Evolutionary conservation across 1,139 yeast genomes (phyloP).

Genomic region (Sugiyamaella xylanicola): DNA sequence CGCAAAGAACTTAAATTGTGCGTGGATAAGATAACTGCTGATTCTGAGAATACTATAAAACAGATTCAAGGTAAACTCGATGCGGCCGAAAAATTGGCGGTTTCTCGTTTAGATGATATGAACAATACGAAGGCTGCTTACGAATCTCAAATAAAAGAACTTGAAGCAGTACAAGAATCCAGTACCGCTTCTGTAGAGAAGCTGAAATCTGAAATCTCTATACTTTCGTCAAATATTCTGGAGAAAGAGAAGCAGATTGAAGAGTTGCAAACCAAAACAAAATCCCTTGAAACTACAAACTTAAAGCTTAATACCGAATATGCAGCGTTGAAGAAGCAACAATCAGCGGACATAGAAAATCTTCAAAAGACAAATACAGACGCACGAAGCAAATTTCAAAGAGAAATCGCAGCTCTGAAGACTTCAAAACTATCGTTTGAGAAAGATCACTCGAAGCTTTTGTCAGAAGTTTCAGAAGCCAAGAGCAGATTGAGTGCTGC

Average conservation of each 20-base stretch:
- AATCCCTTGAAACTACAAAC: conserved; percentile 28
- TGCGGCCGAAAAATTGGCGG: conserved; percentile 22
- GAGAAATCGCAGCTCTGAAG: conserved; percentile 45
- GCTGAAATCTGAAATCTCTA: conserved; percentile 20
- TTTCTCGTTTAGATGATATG: conserved; percentile 26
- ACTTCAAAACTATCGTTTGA: conserved; percentile 30
- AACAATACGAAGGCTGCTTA: conserved; percentile 23
- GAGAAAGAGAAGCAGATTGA: conserved; percentile 31
- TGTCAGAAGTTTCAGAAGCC: conserved; percentile 27
- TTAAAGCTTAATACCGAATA: conserved; percentile 36
- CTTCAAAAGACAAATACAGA: conserved; percentile 48
- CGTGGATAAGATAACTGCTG: conserved; percentile 16
- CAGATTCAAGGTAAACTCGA: not conserved
- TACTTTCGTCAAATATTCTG: conserved; percentile 21
- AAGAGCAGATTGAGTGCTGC: conserved; percentile 26
- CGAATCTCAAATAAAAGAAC: conserved; percentile 13
- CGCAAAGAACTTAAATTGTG: conserved; percentile 5
- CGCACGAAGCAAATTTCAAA: conserved; percentile 50
- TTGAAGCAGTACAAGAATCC: conserved; percentile 19
- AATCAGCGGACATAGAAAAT: conserved; percentile 34
- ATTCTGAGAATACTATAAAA: not conserved
- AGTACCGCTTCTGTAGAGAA: conserved; percentile 15
- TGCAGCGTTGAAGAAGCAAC: conserved; percentile 32
- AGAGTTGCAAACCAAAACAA: conserved; percentile 25
- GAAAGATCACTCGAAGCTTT: conserved; percentile 31